Base-by-base conservation (phyloP, 2,329 filamentous ascomycete species). In the Xylaria sp. region DNA sequence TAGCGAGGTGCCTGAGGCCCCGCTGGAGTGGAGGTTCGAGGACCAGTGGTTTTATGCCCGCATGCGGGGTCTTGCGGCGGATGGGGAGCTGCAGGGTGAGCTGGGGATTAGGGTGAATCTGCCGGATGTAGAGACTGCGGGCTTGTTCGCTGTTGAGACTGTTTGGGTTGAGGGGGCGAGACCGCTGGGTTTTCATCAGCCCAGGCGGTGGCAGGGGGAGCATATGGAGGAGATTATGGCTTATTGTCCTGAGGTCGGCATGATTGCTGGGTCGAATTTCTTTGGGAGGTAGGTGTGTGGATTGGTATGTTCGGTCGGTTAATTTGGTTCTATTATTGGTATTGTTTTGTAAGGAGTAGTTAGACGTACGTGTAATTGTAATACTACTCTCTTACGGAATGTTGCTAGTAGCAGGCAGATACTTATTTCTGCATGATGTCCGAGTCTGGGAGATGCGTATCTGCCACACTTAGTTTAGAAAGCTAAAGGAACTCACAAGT, bases 221-320 rank as follows among this genome's bases (percentile, higher is more conserved):
- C 74, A 71, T 60, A 73, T 77, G 67, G 69, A 66, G 20, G 65
- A 77, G 60, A 75, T 80, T 48, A 68, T 71, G 36, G 57, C 70
- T 60, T 79, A 76, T 70, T 80, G 78, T 70, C 76, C 77, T 10
- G 78, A 80, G 69, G 70, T 74, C n/a, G 71, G 70, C 39, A 74
- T 72, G 71, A 71, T 71, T 62, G 61, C 64, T 49, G 72, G 69
- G 39, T 62, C 65, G 28, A 65, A 33, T 20, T 71, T 71, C 56
- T 72, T 71, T 64, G 46, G 54, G n/a, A 49, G 62, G 61, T 51
- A 10, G 3, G 33, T 25, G 7, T 28, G 9, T 15, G 46, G 56
- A 5, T 41, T 56, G 31, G 1, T 28, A 43, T 43, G 36, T 12
- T 36, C 7, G 25, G 20, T 20, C 5, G 23, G n/a, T 25, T 41